A percentile compares a stretch with the other conserved stretches of the same genome.
phyloP scores from a whole-genome alignment of 2,329 filamentous ascomycete species.

The Fusarium liriodendri region DNA sequence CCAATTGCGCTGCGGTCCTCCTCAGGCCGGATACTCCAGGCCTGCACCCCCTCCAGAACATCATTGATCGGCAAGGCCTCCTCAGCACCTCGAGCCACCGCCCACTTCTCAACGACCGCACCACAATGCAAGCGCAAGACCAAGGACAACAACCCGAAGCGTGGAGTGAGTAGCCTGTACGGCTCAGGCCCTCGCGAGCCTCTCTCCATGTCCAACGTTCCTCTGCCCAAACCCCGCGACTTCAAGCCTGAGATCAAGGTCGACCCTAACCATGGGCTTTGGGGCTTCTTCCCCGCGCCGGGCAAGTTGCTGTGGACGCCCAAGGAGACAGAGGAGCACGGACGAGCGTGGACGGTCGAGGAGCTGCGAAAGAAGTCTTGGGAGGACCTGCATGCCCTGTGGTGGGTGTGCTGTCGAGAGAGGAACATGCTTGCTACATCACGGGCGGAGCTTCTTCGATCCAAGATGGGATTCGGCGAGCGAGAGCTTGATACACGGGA shows the following conservation, averaged over 20 bases:
- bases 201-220: slow-evolving; percentile 78
- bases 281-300: slow-evolving; percentile 86
- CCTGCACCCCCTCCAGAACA: slow-evolving; percentile 21
- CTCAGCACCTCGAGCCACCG: slow-evolving; percentile 32
- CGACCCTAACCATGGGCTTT: slow-evolving; percentile 86
- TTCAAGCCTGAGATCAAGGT: slow-evolving; percentile 68
- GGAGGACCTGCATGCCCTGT: slow-evolving; percentile 91
- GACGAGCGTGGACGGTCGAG: slow-evolving; percentile 84
- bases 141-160: slow-evolving; percentile 81
- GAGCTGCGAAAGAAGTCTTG: slow-evolving; percentile 91
- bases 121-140: slow-evolving; percentile 60
- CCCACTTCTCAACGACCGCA: slow-evolving; percentile 66
- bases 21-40: slow-evolving; percentile 38
- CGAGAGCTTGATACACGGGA: slow-evolving; percentile 74
- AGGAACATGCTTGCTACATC: slow-evolving; percentile 89
- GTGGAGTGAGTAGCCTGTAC: slow-evolving; percentile 85
- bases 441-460: slow-evolving; percentile 72
- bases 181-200: slow-evolving; percentile 79
- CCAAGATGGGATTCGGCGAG: slow-evolving; percentile 79
- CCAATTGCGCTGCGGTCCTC: slow-evolving; percentile 44
- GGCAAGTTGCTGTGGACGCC: slow-evolving; percentile 78
- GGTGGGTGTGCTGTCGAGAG: slow-evolving; percentile 95
- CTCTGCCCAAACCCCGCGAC: slow-evolving; percentile 77
- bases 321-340: slow-evolving; percentile 76
- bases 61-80: slow-evolving; percentile 19